A percentile compares a stretch with the other conserved stretches of the same genome.
Evolutionary conservation across 176 grass and related monocot genomes (phyloP).

Genomic region (Eleusine indica): DNA sequence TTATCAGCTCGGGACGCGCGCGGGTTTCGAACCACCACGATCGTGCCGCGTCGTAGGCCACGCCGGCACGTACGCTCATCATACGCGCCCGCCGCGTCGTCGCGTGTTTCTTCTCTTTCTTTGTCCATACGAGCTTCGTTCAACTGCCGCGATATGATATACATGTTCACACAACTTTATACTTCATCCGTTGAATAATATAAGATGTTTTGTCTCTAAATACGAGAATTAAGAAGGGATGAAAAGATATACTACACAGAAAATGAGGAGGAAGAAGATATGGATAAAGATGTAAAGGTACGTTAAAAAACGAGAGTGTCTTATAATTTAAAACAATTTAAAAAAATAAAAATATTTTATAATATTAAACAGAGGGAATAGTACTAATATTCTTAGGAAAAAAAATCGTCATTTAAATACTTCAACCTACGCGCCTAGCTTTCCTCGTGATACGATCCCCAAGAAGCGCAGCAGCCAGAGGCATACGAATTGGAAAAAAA

Average conservation of each 20-base stretch:
- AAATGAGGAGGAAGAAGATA: too few relatives aligned
- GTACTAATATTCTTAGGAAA: not conserved
- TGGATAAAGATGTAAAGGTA: too few relatives aligned
- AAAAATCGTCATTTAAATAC: not conserved
- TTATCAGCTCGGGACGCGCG: not conserved
- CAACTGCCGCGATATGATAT: not conserved
- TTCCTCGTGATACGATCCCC: not conserved
- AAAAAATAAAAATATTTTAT: too few relatives aligned
- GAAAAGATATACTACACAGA: too few relatives aligned
- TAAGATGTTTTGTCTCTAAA: too few relatives aligned
- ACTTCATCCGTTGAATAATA: too few relatives aligned
- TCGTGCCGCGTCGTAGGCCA: constrained; percentile 20
- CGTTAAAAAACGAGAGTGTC: too few relatives aligned
- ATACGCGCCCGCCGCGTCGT: not conserved
- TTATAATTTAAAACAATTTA: too few relatives aligned
- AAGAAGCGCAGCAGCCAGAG: not conserved
- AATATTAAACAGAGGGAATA: too few relatives aligned
- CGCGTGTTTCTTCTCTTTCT: not conserved
- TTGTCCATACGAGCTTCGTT: not conserved
- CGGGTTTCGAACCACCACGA: not conserved
- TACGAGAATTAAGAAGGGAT: too few relatives aligned
- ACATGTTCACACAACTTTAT: not conserved
- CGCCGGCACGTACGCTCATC: not conserved
- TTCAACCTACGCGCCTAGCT: not conserved
- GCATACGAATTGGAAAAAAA: not conserved